phyloP scores from a whole-genome alignment of 331 rosid species.

The Malus hybrid region DNA sequence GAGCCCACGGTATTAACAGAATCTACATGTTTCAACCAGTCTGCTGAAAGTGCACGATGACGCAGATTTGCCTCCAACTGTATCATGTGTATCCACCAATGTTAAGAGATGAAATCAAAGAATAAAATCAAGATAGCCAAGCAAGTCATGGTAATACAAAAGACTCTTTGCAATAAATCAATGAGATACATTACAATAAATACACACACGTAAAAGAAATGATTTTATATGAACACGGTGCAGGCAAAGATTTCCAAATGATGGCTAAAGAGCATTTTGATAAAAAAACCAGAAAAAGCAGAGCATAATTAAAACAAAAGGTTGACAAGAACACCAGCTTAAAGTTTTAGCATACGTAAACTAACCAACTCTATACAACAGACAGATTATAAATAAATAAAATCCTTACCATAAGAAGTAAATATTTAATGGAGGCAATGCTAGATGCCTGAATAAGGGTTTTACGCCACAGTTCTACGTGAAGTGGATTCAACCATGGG shows the following conservation, averaged over 20 bases:
- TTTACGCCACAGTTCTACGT: conserved; percentile 51
- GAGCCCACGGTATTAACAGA: conserved; percentile 81
- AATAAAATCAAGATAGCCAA: background rate
- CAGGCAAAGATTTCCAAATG: background rate
- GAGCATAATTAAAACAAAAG: background rate
- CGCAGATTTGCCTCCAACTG: conserved; percentile 84
- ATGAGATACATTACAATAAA: background rate
- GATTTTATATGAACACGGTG: background rate
- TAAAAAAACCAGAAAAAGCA: background rate
- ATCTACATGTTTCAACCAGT: conserved; percentile 86
- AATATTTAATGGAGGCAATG: conserved; percentile 46
- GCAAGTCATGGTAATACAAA: background rate
- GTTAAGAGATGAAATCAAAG: conserved; percentile 6
- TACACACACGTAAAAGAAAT: background rate
- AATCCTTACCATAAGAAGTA: conserved; percentile 65
- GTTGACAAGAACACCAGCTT: background rate
- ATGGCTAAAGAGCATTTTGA: background rate
- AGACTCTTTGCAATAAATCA: background rate
- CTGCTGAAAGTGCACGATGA: conserved; percentile 57
- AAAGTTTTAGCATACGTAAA: background rate
- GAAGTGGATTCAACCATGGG: conserved; percentile 76
- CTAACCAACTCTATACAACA: background rate
- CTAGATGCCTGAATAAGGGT: conserved; percentile 53
- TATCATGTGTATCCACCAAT: conserved; percentile 11
- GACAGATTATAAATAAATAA: background rate